Percentiles rank a stretch among this genome's conserved stretches.
phyloP scores from a whole-genome alignment of 208 protist genomes.

The Wallacemonas rigidus region DNA sequence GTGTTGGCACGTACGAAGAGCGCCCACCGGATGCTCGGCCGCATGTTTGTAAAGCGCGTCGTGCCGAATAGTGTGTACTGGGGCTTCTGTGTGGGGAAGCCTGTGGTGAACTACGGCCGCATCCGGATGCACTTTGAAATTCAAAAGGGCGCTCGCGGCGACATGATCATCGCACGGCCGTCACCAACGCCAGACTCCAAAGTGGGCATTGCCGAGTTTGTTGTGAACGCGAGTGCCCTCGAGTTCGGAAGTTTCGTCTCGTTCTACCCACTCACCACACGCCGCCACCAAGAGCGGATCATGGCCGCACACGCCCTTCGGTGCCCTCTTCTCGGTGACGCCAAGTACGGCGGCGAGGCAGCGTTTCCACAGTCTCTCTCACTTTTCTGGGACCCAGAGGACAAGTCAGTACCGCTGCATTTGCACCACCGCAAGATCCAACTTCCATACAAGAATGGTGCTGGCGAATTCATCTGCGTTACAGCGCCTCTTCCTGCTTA shows the following conservation, averaged over 20 bases:
- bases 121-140: slow-evolving; percentile 93
- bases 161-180: slow-evolving; percentile 80
- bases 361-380: slow-evolving; percentile 84
- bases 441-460: slow-evolving; percentile 88
- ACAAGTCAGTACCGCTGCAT: slow-evolving; percentile 83
- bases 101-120: slow-evolving; percentile 85
- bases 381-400: slow-evolving; percentile 80
- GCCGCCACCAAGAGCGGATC: slow-evolving; percentile 90
- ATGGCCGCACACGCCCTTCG: slow-evolving; percentile 90
- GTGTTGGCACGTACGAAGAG: slow-evolving; percentile 82
- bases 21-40: slow-evolving; percentile 85
- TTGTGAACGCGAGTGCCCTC: slow-evolving; percentile 86
- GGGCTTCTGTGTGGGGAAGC: slow-evolving; percentile 86
- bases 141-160: slow-evolving; percentile 51
- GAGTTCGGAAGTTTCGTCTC: slow-evolving; percentile 91
- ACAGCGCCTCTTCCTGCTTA: slow-evolving; percentile 87
- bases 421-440: slow-evolving; percentile 91
- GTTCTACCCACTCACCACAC: slow-evolving; percentile 89
- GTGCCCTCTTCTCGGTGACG: slow-evolving; percentile 90
- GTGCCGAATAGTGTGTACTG: slow-evolving; percentile 94
- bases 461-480: slow-evolving; percentile 84
- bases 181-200: slow-evolving; percentile 77
- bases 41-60: slow-evolving; percentile 90
- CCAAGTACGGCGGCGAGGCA: slow-evolving; percentile 88
- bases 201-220: slow-evolving; percentile 89